Base-by-base conservation (phyloP, 805 yeast genomes). In the Vanderwaltozyma verrucispora region DNA sequence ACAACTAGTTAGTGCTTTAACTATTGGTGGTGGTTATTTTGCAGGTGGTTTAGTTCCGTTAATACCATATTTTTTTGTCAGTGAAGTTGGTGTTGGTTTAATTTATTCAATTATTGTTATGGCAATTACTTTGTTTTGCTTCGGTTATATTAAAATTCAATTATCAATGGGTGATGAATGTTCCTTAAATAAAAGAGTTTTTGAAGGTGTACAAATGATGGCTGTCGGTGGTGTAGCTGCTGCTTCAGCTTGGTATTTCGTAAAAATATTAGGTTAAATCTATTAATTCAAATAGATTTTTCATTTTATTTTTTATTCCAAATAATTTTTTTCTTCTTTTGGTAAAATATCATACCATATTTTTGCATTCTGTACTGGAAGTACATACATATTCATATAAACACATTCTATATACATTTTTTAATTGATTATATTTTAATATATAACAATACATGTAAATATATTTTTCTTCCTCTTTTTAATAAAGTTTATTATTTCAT, bases 161-260 rank as follows among this genome's bases (percentile, higher is more conserved):
- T 74, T 86, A 33, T 80, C 96, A 5, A 75, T 88, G 65, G 94
- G 94, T 37, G 76, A 74, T 19, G 88, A 79, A 44, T 74, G 83
- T 49, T 71, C 85, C n/a, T 51, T 56, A 2, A 49, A 55, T 44
- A 75, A 72, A 46, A 80, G 78, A 53, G 62, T 81, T 3, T 64
- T 68, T 36, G 95, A 88, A 59, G 96, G 96, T 30, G 39, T 80
- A 18, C 94, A 85, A 63, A 88, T 89, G 96, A 77, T 85, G 36
- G 61, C 80, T n/a, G 87, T 84, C 36, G 97, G 97, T 26, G 94
- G 96, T n/a, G 65, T 82, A 26, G 97, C 97, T 14, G 96, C 97
- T 5, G 94, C 95, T 6, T 82, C 94, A 18, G 97, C 96, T 9
- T 88, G 95, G 94, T 75, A 75, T 30, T 72, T 88, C 56, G 97